Evolutionary conservation across 495 filamentous ascomycete genomes (phyloP).

Genomic region (Podospora pseudocomata): DNA sequence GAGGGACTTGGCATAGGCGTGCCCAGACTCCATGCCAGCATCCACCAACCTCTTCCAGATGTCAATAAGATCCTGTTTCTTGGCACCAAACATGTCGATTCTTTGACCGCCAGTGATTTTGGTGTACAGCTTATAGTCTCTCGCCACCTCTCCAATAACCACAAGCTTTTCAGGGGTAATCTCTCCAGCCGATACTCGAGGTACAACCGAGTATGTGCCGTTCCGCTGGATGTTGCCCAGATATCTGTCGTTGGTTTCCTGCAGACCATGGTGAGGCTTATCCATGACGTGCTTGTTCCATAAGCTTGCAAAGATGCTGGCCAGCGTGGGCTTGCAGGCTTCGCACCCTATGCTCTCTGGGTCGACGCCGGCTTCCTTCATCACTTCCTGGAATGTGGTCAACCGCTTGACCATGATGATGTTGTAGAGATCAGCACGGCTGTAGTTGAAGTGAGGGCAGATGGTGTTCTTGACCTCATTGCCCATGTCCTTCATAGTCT

Average conservation of each 20-base stretch:
- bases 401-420: slow-evolving; percentile 82
- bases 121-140: slow-evolving; percentile 83
- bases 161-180: slow-evolving; percentile 91
- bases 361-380: slow-evolving; percentile 76
- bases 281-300: slow-evolving; percentile 88
- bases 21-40: slow-evolving; percentile 92
- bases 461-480: slow-evolving; percentile 86
- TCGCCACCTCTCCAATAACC: slow-evolving; percentile 81
- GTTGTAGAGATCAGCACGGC: slow-evolving; percentile 85
- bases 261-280: slow-evolving; percentile 67
- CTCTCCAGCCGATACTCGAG: slow-evolving; percentile 81
- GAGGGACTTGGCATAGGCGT: slow-evolving; percentile 91
- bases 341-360: slow-evolving; percentile 80
- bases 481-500: slow-evolving; percentile 84
- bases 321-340: slow-evolving; percentile 83
- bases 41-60: slow-evolving; percentile 86
- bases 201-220: slow-evolving; percentile 89
- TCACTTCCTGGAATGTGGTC: slow-evolving; percentile 72
- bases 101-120: slow-evolving; percentile 96
- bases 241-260: slow-evolving; percentile 92
- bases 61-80: slow-evolving; percentile 83
- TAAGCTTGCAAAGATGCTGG: slow-evolving; percentile 76
- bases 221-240: slow-evolving; percentile 95
- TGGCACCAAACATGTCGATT: slow-evolving; percentile 93
- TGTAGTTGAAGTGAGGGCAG: slow-evolving; percentile 84